phyloP scores from a whole-genome alignment of 2,329 filamentous ascomycete genomes.

The Pseudopithomyces chartarum region DNA sequence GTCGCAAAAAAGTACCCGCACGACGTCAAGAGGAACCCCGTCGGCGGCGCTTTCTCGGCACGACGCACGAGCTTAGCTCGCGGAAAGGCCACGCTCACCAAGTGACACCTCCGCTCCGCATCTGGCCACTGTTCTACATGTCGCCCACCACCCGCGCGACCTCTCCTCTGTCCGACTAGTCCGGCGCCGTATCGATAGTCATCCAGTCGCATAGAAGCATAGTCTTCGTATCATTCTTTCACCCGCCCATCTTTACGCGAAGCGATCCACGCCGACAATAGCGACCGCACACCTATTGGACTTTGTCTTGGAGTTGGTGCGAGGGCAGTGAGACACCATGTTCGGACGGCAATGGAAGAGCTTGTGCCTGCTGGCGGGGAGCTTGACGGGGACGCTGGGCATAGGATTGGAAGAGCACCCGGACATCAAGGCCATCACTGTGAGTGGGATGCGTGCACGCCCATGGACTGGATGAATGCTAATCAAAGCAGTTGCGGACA shows the following conservation, averaged over 20 bases:
- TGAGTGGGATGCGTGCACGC: slow-evolving; percentile 49
- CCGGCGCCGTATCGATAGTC: slow-evolving; percentile 14
- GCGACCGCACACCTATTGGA: not conserved
- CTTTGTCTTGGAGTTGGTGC: slow-evolving; percentile 10
- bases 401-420: slow-evolving; percentile 43
- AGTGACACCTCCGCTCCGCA: slow-evolving; percentile 14
- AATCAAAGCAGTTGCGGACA: slow-evolving; percentile 71
- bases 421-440: slow-evolving; percentile 68
- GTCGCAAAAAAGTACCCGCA: slow-evolving; percentile 20
- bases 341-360: slow-evolving; percentile 41
- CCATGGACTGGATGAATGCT: slow-evolving; percentile 20
- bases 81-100: slow-evolving; percentile 41
- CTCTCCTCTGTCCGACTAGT: slow-evolving; percentile 31
- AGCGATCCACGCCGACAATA: not conserved
- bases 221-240: slow-evolving; percentile 37
- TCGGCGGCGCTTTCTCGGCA: slow-evolving; percentile 21
- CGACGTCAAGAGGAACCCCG: slow-evolving; percentile 34
- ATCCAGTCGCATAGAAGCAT: slow-evolving; percentile 27
- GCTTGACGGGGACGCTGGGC: slow-evolving; percentile 33
- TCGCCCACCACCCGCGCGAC: slow-evolving; percentile 22
- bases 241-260: not conserved
- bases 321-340: slow-evolving; percentile 33
- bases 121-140: slow-evolving; percentile 27
- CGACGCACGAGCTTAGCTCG: slow-evolving; percentile 25
- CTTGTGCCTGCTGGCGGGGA: slow-evolving; percentile 46